Evolutionary conservation across 441 rosid species (phyloP).

Genomic region (Pelargonium myrrhifolium): DNA sequence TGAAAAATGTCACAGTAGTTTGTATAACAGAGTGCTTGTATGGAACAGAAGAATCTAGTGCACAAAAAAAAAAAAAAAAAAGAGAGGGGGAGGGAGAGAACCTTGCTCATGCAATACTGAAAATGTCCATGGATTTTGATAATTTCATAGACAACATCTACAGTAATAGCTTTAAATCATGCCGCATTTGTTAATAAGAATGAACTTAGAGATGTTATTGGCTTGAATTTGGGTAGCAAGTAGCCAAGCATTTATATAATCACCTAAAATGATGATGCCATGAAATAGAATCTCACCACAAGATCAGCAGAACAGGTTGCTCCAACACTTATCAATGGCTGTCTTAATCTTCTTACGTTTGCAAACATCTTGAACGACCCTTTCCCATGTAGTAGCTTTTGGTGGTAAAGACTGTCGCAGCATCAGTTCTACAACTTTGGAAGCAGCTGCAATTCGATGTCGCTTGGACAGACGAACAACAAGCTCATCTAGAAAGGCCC

Average conservation of each 20-base stretch:
- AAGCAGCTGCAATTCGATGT: conserved; percentile 58
- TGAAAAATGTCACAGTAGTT: background rate
- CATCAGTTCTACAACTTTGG: conserved; percentile 64
- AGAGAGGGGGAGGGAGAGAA: too few relatives aligned
- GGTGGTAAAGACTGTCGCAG: conserved; percentile 58
- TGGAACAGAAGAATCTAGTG: background rate
- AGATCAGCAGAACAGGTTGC: conserved; percentile 39
- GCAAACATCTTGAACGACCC: conserved; percentile 58
- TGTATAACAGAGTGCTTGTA: background rate
- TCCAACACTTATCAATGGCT: conserved; percentile 61
- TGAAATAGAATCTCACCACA: conserved; percentile 5
- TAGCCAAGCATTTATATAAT: background rate
- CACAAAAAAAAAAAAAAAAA: background rate
- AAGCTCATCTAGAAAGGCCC: conserved; percentile 67
- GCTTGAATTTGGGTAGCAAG: background rate
- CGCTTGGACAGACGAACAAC: conserved; percentile 54
- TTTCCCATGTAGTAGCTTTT: conserved; percentile 53
- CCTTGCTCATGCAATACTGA: background rate
- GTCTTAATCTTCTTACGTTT: conserved; percentile 54
- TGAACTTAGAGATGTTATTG: background rate
- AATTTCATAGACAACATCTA: background rate
- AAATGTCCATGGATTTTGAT: background rate
- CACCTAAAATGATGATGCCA: background rate
- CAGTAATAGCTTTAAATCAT: background rate
- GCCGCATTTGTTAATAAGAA: background rate